A percentile compares a stretch with the other conserved stretches of the same genome.
Evolutionary conservation across 345 rosid genomes (phyloP).

Genomic region (Microthlaspi erraticum): DNA sequence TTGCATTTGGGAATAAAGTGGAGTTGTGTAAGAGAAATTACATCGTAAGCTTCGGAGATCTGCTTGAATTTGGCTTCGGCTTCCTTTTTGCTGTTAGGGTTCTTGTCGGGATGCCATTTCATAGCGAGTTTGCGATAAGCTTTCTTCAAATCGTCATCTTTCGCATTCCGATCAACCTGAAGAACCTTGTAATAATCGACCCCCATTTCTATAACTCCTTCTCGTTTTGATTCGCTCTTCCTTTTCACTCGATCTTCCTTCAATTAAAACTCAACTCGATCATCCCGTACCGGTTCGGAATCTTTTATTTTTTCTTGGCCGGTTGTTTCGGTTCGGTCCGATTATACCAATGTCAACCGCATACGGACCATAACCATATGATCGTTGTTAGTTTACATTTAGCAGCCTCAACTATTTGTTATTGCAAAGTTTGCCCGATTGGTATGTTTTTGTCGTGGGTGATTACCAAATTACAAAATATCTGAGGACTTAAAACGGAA

Average conservation of each 20-base stretch:
- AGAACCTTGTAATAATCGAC: conserved; percentile 79
- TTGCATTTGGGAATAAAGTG: background rate
- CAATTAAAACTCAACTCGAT: conserved; percentile 17
- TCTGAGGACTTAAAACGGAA: conserved; percentile 4
- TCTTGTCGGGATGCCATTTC: conserved; percentile 96
- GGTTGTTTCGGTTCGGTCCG: conserved; percentile 11
- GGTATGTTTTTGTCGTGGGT: background rate
- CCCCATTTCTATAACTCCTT: conserved; percentile 54
- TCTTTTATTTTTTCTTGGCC: background rate
- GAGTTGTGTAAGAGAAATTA: conserved; percentile 39
- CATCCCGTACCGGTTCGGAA: conserved; percentile 16
- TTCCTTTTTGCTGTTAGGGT: conserved; percentile 80
- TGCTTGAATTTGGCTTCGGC: conserved; percentile 92
- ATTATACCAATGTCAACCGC: background rate
- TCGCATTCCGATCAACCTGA: conserved; percentile 74
- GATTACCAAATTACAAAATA: background rate
- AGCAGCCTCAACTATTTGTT: background rate
- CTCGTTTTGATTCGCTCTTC: conserved; percentile 23
- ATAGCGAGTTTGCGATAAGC: conserved; percentile 89
- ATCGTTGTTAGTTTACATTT: background rate
- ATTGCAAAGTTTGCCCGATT: background rate
- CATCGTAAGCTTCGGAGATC: conserved; percentile 96
- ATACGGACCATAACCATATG: background rate
- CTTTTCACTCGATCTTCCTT: conserved; percentile 33
- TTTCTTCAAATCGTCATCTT: conserved; percentile 86